phyloP scores from a whole-genome alignment of 768 basidiomycete species.

The Boletus barrowsii region DNA sequence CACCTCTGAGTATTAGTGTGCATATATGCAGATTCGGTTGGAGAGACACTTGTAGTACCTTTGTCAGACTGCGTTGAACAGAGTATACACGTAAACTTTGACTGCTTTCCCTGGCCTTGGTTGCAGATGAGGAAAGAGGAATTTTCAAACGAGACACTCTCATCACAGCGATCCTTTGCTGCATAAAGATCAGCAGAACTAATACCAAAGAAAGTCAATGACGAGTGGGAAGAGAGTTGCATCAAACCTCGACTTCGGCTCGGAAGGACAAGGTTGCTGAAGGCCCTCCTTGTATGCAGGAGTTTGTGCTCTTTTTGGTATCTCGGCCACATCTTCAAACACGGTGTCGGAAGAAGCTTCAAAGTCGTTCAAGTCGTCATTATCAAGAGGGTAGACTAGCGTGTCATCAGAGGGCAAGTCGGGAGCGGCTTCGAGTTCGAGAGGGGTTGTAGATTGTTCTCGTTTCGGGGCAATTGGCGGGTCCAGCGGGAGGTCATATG shows the following conservation, averaged over 20 bases:
- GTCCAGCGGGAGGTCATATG: slow-evolving; percentile 23
- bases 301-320: background rate
- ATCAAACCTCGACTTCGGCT: slow-evolving; percentile 17
- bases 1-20: slow-evolving; percentile 11
- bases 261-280: background rate
- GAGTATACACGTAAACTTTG: slow-evolving; percentile 19
- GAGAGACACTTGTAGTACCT: slow-evolving; percentile 20
- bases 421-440: background rate
- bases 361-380: slow-evolving; percentile 3
- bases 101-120: slow-evolving; percentile 7
- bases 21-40: slow-evolving; percentile 15
- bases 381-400: slow-evolving; percentile 9
- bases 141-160: background rate
- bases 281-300: slow-evolving; percentile 17
- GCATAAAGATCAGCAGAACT: slow-evolving; percentile 5
- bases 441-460: slow-evolving; percentile 5
- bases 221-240: background rate
- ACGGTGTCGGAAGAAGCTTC: slow-evolving; percentile 25
- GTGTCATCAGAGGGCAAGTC: slow-evolving; percentile 27
- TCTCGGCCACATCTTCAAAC: slow-evolving; percentile 1
- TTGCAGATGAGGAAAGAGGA: slow-evolving; percentile 13
- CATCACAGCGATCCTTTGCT: background rate
- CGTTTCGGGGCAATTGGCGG: slow-evolving; percentile 2
- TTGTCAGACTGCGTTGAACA: slow-evolving; percentile 13
- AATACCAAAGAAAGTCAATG: slow-evolving; percentile 11